Evolutionary conservation across 2,329 filamentous ascomycete species (phyloP).

Genomic region (Clarireedia monteithiana): DNA sequence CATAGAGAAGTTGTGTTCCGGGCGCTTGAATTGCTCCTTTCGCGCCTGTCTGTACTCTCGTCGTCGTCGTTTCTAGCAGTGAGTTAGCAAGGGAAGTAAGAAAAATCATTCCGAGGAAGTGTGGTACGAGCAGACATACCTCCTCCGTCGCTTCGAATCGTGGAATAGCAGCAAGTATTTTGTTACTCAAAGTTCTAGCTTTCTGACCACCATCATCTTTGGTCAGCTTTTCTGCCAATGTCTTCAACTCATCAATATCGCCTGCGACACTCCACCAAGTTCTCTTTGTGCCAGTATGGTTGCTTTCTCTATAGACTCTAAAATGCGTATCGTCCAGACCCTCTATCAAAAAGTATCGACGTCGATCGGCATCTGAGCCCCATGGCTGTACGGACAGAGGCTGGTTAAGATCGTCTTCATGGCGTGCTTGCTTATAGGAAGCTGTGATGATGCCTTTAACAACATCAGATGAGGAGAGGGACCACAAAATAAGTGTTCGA

Average conservation of each 20-base stretch:
- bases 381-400: constrained; percentile 84
- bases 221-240: constrained; percentile 67
- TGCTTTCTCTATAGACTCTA: constrained; percentile 88
- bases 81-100: constrained; percentile 13
- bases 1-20: constrained; percentile 81
- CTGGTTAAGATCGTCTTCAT: constrained; percentile 72
- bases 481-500: constrained; percentile 75
- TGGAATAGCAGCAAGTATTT: constrained; percentile 72
- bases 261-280: constrained; percentile 94
- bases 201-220: constrained; percentile 72
- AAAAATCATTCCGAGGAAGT: background rate
- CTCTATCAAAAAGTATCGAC: constrained; percentile 89
- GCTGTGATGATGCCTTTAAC: constrained; percentile 77
- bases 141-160: constrained; percentile 92
- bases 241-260: constrained; percentile 76
- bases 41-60: constrained; percentile 84
- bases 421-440: constrained; percentile 79
- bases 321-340: constrained; percentile 92
- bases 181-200: constrained; percentile 68
- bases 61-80: constrained; percentile 71
- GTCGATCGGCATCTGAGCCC: constrained; percentile 83
- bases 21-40: constrained; percentile 67
- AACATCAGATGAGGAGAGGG: constrained; percentile 77
- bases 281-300: constrained; percentile 63
- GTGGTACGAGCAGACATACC: constrained; percentile 40